Evolutionary conservation across 306 rosid species (phyloP).

Genomic region (Chamaecrista fasciculata): DNA sequence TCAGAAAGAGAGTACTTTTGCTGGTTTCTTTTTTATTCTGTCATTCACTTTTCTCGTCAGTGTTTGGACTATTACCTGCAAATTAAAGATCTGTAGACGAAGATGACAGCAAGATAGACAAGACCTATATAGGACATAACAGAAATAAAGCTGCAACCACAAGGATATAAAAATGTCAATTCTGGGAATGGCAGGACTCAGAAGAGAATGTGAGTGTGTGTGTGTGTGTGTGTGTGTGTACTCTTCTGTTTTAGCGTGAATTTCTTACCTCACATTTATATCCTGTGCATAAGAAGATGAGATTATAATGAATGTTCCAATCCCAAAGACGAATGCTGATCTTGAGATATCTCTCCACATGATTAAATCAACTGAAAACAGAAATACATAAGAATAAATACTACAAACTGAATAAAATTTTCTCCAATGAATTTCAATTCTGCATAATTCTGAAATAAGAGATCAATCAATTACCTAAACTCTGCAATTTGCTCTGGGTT

Average conservation of each 20-base stretch:
- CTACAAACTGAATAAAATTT: not conserved
- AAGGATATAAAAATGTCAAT: conserved; percentile 25
- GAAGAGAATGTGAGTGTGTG: not conserved
- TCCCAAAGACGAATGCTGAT: conserved; percentile 73
- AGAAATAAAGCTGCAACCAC: conserved; percentile 65
- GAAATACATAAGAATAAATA: conserved; percentile 12
- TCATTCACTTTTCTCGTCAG: conserved; percentile 3
- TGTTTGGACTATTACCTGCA: conserved; percentile 51
- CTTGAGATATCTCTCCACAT: conserved; percentile 92
- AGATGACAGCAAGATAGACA: conserved; percentile 69
- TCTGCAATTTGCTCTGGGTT: conserved; percentile 71
- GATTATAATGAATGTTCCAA: conserved; percentile 64
- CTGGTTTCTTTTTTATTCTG: not conserved
- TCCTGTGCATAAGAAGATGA: conserved; percentile 72
- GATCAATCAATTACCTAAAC: conserved; percentile 56
- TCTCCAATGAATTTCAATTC: not conserved
- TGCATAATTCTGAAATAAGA: conserved; percentile 18
- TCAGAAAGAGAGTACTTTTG: conserved; percentile 15
- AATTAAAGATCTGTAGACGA: conserved; percentile 71
- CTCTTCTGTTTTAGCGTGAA: not conserved
- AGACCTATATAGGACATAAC: conserved; percentile 74
- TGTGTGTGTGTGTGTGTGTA: not conserved
- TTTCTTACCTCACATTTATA: conserved; percentile 65
- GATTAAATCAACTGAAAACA: conserved; percentile 63
- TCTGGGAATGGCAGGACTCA: not conserved